Conservation (phyloP, 2,329 filamentous ascomycete genomes). For the Zopfia rhizophila region DNA sequence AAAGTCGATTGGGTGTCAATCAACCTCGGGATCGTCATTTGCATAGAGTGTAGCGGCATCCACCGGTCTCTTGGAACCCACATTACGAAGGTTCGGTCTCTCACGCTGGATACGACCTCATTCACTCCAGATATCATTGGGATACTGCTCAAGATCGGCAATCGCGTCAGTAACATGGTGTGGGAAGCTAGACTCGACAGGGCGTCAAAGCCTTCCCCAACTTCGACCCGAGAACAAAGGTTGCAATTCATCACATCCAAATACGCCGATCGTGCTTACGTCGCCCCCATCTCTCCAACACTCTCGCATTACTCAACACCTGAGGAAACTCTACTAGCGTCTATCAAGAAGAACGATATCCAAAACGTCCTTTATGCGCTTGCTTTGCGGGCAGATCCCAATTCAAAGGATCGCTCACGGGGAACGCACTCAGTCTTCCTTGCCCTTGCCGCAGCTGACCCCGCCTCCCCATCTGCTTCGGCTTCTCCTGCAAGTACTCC, state of each 20-base stretch:
- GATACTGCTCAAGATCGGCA: conserved; percentile 88
- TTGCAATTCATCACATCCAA: conserved; percentile 96
- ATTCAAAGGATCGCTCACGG: conserved; percentile 79
- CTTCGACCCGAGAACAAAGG: conserved; percentile 87
- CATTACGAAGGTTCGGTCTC: conserved; percentile 94
- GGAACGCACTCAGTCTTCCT: conserved; percentile 91
- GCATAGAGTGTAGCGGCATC: conserved; percentile 98
- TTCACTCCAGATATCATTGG: conserved; percentile 98
- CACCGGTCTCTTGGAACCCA: conserved; percentile 96
- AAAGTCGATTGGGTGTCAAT: conserved; percentile 99
- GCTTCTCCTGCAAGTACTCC: conserved; percentile 57
- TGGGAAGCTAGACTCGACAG: conserved; percentile 90
- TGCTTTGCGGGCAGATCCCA: conserved; percentile 86
- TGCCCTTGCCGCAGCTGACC: conserved; percentile 91
- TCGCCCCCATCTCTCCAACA: conserved; percentile 80
- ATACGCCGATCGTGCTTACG: conserved; percentile 85
- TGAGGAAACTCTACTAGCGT: conserved; percentile 89
- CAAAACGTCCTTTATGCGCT: conserved; percentile 92
- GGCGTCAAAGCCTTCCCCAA: conserved; percentile 75
- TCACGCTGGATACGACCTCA: conserved; percentile 94
- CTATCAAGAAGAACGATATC: conserved; percentile 96
- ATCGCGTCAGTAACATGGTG: conserved; percentile 93
- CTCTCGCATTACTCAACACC: conserved; percentile 80
- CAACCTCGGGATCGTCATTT: conserved; percentile 94
- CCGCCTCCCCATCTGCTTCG: conserved; percentile 74